A percentile compares a stretch with the other conserved stretches of the same genome.
These are phyloP conservation scores for Asterophora parasitica DNA, from an alignment of 768 basidiomycete genomes.

Conservation along the genomic window DNA sequence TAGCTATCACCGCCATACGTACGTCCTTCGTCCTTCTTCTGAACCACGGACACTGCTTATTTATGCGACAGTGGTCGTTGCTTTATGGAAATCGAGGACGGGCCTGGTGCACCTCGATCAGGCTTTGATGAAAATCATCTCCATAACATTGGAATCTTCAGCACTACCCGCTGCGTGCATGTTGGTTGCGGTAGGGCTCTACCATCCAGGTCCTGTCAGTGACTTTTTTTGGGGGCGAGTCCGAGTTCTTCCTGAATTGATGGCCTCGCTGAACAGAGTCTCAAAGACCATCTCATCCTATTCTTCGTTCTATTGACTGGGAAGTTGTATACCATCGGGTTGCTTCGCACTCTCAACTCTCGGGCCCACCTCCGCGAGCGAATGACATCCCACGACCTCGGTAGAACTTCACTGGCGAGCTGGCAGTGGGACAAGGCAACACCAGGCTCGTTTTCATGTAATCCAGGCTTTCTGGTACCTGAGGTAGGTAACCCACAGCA, in stretches of 20 bases:
- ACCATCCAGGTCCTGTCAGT: slow-evolving; percentile 33
- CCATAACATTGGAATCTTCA: slow-evolving; percentile 35
- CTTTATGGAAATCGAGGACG: slow-evolving; percentile 35
- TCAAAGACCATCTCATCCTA: slow-evolving; percentile 36
- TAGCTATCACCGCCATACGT: slow-evolving; percentile 36
- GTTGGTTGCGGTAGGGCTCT: slow-evolving; percentile 30
- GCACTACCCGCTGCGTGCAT: slow-evolving; percentile 30
- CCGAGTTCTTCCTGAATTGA: background rate
- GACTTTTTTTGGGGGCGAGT: background rate
- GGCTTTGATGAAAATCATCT: slow-evolving; percentile 33
- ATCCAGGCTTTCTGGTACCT: background rate
- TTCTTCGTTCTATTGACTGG: slow-evolving; percentile 47
- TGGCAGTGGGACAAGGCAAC: slow-evolving; percentile 29
- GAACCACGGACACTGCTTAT: background rate
- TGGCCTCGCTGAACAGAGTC: slow-evolving; percentile 17
- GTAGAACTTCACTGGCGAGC: slow-evolving; percentile 34
- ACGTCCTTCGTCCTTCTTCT: slow-evolving; percentile 9
- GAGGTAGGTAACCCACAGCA: background rate
- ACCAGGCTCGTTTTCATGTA: background rate
- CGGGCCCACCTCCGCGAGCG: slow-evolving; percentile 28
- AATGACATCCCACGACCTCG: slow-evolving; percentile 36
- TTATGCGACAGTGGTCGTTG: slow-evolving; percentile 31
- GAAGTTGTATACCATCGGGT: slow-evolving; percentile 42
- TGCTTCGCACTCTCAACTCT: slow-evolving; percentile 35
- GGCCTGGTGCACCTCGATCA: slow-evolving; percentile 34